These are phyloP conservation scores for Fusarium sp. DNA, from an alignment of 2,329 filamentous ascomycete species.

Conservation along the genomic window DNA sequence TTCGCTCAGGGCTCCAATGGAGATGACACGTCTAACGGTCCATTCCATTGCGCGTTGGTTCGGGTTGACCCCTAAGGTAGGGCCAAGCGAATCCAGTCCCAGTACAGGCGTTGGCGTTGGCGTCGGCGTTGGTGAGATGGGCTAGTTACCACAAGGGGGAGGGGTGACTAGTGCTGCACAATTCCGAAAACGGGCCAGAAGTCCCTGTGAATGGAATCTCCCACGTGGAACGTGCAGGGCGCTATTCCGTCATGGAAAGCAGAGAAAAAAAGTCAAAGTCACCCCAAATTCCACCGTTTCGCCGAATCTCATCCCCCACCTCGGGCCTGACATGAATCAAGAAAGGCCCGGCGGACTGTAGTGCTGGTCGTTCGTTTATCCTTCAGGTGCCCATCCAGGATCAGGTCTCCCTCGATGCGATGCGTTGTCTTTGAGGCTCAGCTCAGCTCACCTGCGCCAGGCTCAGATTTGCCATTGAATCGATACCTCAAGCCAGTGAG, in stretches of 20 bases:
- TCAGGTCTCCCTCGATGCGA: constrained; percentile 9
- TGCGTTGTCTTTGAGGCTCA: constrained; percentile 36
- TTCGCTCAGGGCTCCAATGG: constrained; percentile 14
- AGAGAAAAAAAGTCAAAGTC: constrained; percentile 43
- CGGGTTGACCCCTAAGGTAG: constrained; percentile 24
- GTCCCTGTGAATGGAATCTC: constrained; percentile 44
- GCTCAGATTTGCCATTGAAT: constrained; percentile 1
- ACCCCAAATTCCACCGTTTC: constrained; percentile 44
- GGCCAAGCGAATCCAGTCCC: constrained; percentile 34
- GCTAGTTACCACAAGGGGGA: constrained; percentile 26
- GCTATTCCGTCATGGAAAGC: constrained; percentile 46
- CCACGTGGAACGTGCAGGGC: constrained; percentile 54
- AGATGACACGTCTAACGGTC: constrained; percentile 31
- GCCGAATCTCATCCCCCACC: constrained; percentile 40
- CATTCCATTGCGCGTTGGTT: constrained; percentile 16
- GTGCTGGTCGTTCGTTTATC: not conserved
- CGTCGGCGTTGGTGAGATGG: constrained; percentile 16
- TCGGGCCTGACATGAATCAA: constrained; percentile 34
- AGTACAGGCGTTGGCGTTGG: constrained; percentile 26
- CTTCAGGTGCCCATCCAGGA: constrained; percentile 14
- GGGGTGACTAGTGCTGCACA: constrained; percentile 48
- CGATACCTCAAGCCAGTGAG: constrained; percentile 32
- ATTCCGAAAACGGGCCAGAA: constrained; percentile 45
- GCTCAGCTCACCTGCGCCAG: constrained; percentile 24
- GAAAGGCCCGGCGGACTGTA: constrained; percentile 8